Base-by-base conservation (phyloP, 345 rosid species). In the Bruguiera gymnorhiza region DNA sequence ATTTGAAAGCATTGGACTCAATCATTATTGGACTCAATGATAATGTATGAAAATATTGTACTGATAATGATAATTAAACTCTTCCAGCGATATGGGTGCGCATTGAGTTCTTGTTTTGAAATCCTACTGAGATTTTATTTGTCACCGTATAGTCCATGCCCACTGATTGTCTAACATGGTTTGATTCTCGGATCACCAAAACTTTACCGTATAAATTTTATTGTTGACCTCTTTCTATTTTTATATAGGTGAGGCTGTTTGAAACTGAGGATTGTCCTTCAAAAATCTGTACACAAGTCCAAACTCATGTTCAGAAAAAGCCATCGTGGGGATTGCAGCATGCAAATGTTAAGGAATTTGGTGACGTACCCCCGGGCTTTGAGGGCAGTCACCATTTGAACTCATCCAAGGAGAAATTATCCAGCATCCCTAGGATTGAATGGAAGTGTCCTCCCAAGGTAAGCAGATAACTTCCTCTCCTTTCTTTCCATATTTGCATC, bases 371-470 rank as follows among this genome's bases (percentile, higher is more conserved):
- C 30, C 89, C 89, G 36, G 86, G 91, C 16, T 86, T 88, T 55
- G 83, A 75, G 73, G 71, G 66, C 32, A 54, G 26, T 43, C 62
- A 48, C 52, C 34, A 16, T 64, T 53, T 62, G 6, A 75, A 55
- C 52, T 67, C 34, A 67, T 54, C 6, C 15, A 81, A 70, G 69
- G 34, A 11, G 19, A 43, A 30, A 46, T 55, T 70, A 13, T 68
- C 69, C 15, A 13, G 11, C 64, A 76, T 85, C 36, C 86, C 83
- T 36, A 74, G 24, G 23, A 72, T 83, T 72, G 55, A 46, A 68
- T 85, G 89, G 91, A 82, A 70, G 60, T 65, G 76, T 59, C 88
- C 95, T 70, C 73, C 78, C 70, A 81, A 77, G 72, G 92, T 89
- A 75, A 74, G 74, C 50, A 52, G 3, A 65, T 57, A 2, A 8